Evolutionary conservation across 2,329 filamentous ascomycete species (phyloP).

Genomic region (Fusarium sp.): DNA sequence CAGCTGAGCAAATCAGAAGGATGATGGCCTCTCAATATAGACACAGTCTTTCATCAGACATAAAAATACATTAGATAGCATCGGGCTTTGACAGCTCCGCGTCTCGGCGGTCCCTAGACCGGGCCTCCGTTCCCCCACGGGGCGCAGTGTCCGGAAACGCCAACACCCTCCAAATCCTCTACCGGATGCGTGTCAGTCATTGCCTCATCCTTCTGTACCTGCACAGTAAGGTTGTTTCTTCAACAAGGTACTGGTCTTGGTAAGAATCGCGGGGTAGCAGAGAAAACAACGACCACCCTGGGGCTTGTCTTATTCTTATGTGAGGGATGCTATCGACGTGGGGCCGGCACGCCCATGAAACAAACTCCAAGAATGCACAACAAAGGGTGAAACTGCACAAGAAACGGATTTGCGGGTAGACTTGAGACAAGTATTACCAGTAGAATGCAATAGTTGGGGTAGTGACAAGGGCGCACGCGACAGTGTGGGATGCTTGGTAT

Average conservation of each 20-base stretch:
- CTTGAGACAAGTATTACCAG: slow-evolving; percentile 11
- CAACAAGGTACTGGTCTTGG: neutral
- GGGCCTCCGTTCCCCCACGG: slow-evolving; percentile 30
- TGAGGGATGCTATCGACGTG: slow-evolving; percentile 39
- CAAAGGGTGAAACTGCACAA: slow-evolving; percentile 35
- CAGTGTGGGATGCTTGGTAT: slow-evolving; percentile 18
- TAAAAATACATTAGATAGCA: neutral
- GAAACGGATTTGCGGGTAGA: slow-evolving; percentile 18
- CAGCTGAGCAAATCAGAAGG: slow-evolving; percentile 2
- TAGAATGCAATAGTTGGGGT: slow-evolving; percentile 4
- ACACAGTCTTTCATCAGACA: neutral
- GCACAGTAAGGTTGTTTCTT: slow-evolving; percentile 28
- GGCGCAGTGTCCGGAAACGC: slow-evolving; percentile 22
- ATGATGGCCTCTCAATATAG: neutral
- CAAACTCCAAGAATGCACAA: slow-evolving; percentile 31
- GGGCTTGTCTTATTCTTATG: slow-evolving; percentile 19
- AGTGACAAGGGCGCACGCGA: slow-evolving; percentile 10
- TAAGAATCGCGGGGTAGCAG: slow-evolving; percentile 12
- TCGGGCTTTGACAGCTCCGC: slow-evolving; percentile 8
- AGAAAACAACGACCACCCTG: neutral
- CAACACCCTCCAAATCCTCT: slow-evolving; percentile 8
- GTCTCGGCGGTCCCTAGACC: slow-evolving; percentile 15
- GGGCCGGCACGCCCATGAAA: slow-evolving; percentile 25
- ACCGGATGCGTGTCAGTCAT: slow-evolving; percentile 33
- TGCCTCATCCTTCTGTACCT: slow-evolving; percentile 34